These are phyloP conservation scores for Lanmaoa rubissima DNA, from an alignment of 768 basidiomycete genomes.

Conservation along the genomic window DNA sequence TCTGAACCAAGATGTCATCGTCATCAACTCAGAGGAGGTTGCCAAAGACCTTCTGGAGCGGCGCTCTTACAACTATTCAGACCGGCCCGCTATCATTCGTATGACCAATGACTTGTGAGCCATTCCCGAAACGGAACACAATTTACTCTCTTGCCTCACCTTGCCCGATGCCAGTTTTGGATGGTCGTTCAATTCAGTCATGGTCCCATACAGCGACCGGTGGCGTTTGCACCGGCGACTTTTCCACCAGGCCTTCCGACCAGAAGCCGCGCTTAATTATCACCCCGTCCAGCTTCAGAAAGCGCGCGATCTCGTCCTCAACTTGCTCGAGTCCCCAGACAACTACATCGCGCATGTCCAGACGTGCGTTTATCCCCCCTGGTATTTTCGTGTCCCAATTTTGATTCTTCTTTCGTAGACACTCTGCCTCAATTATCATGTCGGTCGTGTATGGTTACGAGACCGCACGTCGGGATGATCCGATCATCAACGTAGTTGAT, in stretches of 20 bases:
- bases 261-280: constrained; percentile 18
- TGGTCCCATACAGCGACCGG: constrained; percentile 27
- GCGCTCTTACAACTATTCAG: constrained; percentile 45
- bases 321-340: constrained; percentile 22
- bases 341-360: constrained; percentile 21
- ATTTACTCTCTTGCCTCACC: neutral
- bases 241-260: constrained; percentile 29
- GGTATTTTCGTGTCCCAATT: neutral
- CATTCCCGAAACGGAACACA: neutral
- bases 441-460: constrained; percentile 33
- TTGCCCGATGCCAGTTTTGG: constrained; percentile 19
- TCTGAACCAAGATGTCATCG: constrained; percentile 36
- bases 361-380: constrained; percentile 17
- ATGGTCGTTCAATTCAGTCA: constrained; percentile 30
- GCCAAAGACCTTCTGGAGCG: constrained; percentile 44
- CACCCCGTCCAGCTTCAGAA: constrained; percentile 26
- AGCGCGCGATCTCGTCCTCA: constrained; percentile 24
- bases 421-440: constrained; percentile 31
- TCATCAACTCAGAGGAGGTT: constrained; percentile 41
- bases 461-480: constrained; percentile 23
- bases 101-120: constrained; percentile 33
- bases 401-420: constrained; percentile 7
- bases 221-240: constrained; percentile 31
- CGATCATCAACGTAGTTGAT: constrained; percentile 25
- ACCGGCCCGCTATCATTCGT: constrained; percentile 34